These are phyloP conservation scores for Herpetospermum pedunculosum DNA, from an alignment of 306 rosid species.

Conservation along the genomic window DNA sequence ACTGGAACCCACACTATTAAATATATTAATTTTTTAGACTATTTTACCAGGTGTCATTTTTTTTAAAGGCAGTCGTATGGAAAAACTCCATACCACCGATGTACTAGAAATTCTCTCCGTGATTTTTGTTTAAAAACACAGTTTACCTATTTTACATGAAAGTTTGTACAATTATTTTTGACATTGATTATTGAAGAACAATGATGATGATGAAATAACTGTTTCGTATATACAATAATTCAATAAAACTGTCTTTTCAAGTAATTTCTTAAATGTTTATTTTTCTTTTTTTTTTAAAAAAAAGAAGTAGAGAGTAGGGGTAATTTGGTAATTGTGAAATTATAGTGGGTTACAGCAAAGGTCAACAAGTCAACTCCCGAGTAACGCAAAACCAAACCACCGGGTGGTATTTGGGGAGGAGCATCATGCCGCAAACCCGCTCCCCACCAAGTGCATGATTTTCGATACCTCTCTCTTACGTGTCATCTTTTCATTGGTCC, in stretches of 20 bases:
- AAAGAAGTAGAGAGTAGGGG: not conserved
- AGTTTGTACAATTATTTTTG: not conserved
- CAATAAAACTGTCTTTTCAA: not conserved
- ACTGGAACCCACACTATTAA: too few species aligned
- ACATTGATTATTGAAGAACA: not conserved
- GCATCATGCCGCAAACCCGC: constrained; percentile 15
- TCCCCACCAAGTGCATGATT: constrained; percentile 30
- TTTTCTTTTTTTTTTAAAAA: too few species aligned
- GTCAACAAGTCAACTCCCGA: constrained; percentile 7
- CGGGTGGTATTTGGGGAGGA: constrained; percentile 33
- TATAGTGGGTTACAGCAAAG: constrained; percentile 3
- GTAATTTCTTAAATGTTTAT: not conserved
- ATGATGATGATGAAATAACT: not conserved
- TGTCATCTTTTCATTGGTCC: constrained; percentile 33
- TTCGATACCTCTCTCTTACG: constrained; percentile 31
- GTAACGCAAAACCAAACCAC: constrained; percentile 27
- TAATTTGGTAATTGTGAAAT: not conserved
- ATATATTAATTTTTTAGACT: too few species aligned
- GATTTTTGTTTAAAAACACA: too few species aligned
- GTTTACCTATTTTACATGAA: not conserved
- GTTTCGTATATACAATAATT: not conserved
- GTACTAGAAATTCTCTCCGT: too few species aligned
- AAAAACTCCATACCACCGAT: too few species aligned
- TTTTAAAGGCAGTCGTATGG: too few species aligned
- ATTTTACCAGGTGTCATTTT: too few species aligned